Evolutionary conservation across 441 rosid species (phyloP).

Genomic region (Hura crepitans): DNA sequence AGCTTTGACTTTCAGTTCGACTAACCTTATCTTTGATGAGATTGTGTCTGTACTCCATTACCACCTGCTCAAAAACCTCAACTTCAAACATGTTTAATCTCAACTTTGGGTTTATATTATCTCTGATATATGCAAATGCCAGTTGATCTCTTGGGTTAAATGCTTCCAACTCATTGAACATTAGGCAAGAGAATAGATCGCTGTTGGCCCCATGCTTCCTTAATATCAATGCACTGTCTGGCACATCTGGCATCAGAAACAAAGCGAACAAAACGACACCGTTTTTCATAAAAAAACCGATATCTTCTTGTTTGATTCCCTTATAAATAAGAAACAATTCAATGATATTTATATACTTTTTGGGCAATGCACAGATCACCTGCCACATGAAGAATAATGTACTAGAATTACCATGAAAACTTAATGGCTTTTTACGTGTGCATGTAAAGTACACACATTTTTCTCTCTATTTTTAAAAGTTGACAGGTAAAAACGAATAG

Average conservation of each 20-base stretch:
- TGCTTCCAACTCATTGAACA: conserved; percentile 77
- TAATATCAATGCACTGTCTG: conserved; percentile 66
- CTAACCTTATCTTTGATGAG: conserved; percentile 31
- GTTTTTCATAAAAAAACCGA: not conserved
- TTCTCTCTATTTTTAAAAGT: not conserved
- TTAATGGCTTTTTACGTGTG: not conserved
- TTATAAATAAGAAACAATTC: not conserved
- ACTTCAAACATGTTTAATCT: conserved; percentile 76
- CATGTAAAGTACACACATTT: not conserved
- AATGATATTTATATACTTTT: not conserved
- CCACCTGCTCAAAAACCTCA: conserved; percentile 73
- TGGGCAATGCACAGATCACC: not conserved
- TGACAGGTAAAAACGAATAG: no score
- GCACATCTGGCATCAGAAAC: conserved; percentile 51
- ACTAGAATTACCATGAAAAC: not conserved
- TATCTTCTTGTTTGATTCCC: not conserved
- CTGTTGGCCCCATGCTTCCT: conserved; percentile 53
- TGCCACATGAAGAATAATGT: not conserved
- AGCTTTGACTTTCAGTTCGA: not conserved
- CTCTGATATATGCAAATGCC: conserved; percentile 74
- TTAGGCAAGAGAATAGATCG: conserved; percentile 69
- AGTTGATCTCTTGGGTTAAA: conserved; percentile 81
- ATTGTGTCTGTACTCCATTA: conserved; percentile 66
- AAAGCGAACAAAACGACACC: not conserved
- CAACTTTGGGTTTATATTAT: conserved; percentile 50